A percentile compares a stretch with the other conserved stretches of the same genome.
These are phyloP conservation scores for Dorcoceras hygrometricum DNA, from an alignment of 257 asterid species.

Conservation along the genomic window DNA sequence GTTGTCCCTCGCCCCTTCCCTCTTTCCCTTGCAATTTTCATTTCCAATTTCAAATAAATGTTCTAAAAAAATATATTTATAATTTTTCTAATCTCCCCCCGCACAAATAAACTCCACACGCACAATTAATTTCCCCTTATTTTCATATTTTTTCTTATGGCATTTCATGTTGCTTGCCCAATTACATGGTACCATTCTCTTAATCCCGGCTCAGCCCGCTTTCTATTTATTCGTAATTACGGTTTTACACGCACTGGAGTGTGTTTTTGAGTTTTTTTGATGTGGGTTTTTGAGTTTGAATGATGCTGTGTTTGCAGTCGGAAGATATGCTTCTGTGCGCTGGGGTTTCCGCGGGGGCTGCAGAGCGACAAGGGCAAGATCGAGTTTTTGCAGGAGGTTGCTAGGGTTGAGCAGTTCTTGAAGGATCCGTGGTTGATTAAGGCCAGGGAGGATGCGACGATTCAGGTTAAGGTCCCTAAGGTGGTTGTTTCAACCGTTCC, in stretches of 20 bases:
- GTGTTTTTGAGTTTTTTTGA: constrained; percentile 30
- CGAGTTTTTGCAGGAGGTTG: constrained; percentile 62
- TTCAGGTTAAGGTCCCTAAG: constrained; percentile 89
- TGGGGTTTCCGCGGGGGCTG: constrained; percentile 68
- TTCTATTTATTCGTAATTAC: not conserved
- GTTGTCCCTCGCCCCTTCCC: not conserved
- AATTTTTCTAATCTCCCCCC: constrained; percentile 1
- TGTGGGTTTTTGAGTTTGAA: constrained; percentile 30
- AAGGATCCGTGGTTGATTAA: constrained; percentile 82
- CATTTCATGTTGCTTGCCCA: constrained; percentile 99
- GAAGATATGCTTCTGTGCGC: constrained; percentile 73
- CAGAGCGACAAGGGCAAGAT: constrained; percentile 59
- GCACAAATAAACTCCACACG: constrained; percentile 18
- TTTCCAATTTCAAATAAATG: constrained; percentile 24
- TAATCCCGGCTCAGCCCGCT: constrained; percentile 25
- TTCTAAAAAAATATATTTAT: constrained; percentile 16
- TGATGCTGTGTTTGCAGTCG: constrained; percentile 58
- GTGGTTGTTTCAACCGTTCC: constrained; percentile 43
- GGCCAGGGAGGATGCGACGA: constrained; percentile 63
- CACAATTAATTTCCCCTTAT: constrained; percentile 24
- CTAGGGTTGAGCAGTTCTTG: constrained; percentile 70
- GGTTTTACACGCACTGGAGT: constrained; percentile 25
- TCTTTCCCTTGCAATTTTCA: constrained; percentile 10
- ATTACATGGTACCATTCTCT: constrained; percentile 78
- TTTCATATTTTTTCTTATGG: constrained; percentile 42